These are phyloP conservation scores for Phyllostachys edulis DNA, from an alignment of 176 grass and related monocot genomes.

Conservation along the genomic window DNA sequence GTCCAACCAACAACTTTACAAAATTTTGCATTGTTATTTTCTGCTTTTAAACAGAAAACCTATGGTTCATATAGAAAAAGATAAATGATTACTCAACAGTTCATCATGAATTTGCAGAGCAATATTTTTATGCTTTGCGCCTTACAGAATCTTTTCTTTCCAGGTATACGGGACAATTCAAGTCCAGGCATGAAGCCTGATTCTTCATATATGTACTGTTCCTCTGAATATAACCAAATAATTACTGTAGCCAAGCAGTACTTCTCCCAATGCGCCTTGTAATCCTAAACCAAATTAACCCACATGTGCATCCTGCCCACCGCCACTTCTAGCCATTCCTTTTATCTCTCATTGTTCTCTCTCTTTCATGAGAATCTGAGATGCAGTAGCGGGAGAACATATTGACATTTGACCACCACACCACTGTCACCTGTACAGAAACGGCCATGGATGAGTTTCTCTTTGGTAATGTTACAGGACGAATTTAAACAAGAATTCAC, in stretches of 20 bases:
- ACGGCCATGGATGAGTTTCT: not conserved
- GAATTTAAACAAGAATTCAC: not conserved
- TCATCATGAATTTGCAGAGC: not conserved
- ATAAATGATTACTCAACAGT: not conserved
- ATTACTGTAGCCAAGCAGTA: constrained; percentile 19
- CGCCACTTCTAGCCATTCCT: constrained; percentile 49
- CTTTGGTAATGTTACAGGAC: not conserved
- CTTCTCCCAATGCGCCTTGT: constrained; percentile 55
- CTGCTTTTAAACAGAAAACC: not conserved
- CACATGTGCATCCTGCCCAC: constrained; percentile 38
- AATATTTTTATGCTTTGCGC: not conserved
- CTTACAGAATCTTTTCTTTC: constrained; percentile 30
- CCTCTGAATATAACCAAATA: constrained; percentile 1
- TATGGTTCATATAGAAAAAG: not conserved
- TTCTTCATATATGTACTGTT: not conserved
- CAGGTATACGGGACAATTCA: constrained; percentile 18
- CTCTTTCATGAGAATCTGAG: constrained; percentile 12
- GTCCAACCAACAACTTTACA: constrained; percentile 22
- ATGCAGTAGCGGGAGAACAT: not conserved
- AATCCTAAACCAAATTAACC: constrained; percentile 55
- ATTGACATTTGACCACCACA: constrained; percentile 18
- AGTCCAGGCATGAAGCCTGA: not conserved
- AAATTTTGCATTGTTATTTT: not conserved
- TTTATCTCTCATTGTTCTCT: no score
- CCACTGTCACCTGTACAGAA: not conserved